phyloP scores from a whole-genome alignment of 352 stramenopile species.

The Globisporangium parvum region DNA sequence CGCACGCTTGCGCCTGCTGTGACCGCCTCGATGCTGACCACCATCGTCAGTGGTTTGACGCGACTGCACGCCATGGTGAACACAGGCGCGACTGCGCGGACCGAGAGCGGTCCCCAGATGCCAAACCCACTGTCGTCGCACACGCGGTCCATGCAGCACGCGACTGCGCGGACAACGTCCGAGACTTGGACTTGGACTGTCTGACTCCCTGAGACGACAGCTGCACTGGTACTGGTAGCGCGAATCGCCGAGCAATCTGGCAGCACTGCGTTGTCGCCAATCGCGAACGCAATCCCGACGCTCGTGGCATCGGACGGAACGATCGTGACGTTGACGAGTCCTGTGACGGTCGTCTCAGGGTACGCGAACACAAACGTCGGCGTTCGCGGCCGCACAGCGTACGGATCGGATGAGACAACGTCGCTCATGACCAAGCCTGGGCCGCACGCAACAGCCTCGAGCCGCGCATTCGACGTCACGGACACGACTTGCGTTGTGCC shows the following conservation, averaged over 20 bases:
- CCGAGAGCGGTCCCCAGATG: conserved; percentile 25
- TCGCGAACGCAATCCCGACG: conserved; percentile 25
- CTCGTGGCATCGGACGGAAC: conserved; percentile 6
- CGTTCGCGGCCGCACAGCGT: conserved; percentile 28
- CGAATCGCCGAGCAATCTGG: conserved; percentile 7
- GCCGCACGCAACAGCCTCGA: conserved; percentile 42
- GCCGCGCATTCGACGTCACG: conserved; percentile 30
- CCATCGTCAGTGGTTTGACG: conserved; percentile 26
- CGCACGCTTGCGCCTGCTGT: conserved; percentile 22
- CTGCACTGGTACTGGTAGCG: background rate
- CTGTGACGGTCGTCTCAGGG: conserved; percentile 33
- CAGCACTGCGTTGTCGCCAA: background rate
- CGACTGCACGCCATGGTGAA: conserved; percentile 26
- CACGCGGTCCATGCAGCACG: conserved; percentile 35
- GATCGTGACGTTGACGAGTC: conserved; percentile 44
- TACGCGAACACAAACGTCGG: conserved; percentile 29
- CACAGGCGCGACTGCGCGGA: conserved; percentile 21
- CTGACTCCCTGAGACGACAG: conserved; percentile 10
- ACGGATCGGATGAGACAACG: conserved; percentile 15
- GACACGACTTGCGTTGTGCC: conserved; percentile 11
- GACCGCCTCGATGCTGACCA: conserved; percentile 21
- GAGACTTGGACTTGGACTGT: conserved; percentile 25
- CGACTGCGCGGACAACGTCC: conserved; percentile 37
- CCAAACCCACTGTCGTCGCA: conserved; percentile 22
- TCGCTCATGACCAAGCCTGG: conserved; percentile 25